phyloP scores from a whole-genome alignment of 2,329 filamentous ascomycete species.

The Elsinoe fawcettii region DNA sequence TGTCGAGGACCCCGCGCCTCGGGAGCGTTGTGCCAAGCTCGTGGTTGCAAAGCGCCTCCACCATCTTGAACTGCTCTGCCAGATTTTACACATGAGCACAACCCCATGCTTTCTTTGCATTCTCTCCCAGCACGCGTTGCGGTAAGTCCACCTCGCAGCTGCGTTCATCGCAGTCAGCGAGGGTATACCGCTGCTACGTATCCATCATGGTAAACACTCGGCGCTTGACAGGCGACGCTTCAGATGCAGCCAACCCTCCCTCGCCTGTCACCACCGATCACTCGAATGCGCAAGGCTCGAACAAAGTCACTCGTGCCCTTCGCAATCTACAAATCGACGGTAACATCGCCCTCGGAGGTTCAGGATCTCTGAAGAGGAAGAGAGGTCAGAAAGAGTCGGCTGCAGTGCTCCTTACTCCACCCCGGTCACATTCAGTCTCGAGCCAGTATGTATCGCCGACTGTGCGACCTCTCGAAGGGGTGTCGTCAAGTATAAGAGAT shows the following conservation, averaged over 20 bases:
- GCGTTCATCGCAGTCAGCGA: slow-evolving; percentile 8
- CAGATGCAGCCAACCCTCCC: background rate
- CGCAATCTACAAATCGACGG: slow-evolving; percentile 10
- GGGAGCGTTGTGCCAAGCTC: too few relatives aligned
- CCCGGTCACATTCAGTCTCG: slow-evolving; percentile 3
- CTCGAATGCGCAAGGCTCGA: background rate
- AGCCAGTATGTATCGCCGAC: background rate
- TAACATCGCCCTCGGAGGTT: slow-evolving; percentile 2
- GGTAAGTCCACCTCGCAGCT: slow-evolving; percentile 5
- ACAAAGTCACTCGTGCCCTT: slow-evolving; percentile 6
- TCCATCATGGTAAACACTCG: slow-evolving; percentile 11
- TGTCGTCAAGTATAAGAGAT: background rate
- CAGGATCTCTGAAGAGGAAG: slow-evolving; percentile 10
- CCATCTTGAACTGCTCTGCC: background rate
- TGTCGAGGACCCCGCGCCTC: too few relatives aligned
- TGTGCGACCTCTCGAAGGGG: background rate
- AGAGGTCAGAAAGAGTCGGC: background rate
- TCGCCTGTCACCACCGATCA: background rate
- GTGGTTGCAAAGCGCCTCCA: too few relatives aligned
- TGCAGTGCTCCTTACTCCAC: background rate
- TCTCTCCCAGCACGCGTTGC: background rate
- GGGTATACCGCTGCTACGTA: background rate
- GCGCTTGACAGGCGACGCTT: background rate
- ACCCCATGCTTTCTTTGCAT: background rate
- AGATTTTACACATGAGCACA: background rate